Conservation (phyloP, 2,329 filamentous ascomycete genomes). For the Penicillium sclerotiorum region DNA sequence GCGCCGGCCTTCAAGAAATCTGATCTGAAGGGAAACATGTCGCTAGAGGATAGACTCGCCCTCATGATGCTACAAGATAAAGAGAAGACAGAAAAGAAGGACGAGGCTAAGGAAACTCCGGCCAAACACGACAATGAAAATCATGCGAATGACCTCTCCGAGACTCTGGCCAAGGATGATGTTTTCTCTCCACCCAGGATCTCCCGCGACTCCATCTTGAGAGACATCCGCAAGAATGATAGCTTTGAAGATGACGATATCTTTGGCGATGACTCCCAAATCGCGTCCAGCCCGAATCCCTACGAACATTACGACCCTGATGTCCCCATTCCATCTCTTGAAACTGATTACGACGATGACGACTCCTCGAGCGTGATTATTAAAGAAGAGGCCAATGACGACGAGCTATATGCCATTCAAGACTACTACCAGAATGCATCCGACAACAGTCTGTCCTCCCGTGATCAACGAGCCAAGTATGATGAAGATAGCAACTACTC, state of each 20-base stretch:
- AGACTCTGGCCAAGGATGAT: constrained; percentile 66
- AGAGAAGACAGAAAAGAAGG: constrained; percentile 12
- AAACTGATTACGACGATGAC: constrained; percentile 61
- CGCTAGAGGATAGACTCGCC: constrained; percentile 80
- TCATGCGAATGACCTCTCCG: constrained; percentile 42
- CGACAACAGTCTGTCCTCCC: constrained; percentile 37
- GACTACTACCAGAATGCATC: constrained; percentile 62
- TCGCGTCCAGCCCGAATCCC: constrained; percentile 61
- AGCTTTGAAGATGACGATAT: constrained; percentile 57
- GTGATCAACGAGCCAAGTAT: constrained; percentile 39
- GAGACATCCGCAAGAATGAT: constrained; percentile 75
- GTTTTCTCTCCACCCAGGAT: constrained; percentile 70
- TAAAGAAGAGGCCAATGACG: constrained; percentile 64
- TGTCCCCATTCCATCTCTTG: constrained; percentile 83
- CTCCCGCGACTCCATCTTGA: constrained; percentile 89
- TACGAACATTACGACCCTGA: constrained; percentile 76
- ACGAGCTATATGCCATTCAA: constrained; percentile 66
- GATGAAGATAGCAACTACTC: constrained; percentile 64
- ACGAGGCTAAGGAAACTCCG: background rate
- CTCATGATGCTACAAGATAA: constrained; percentile 81
- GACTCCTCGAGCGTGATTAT: constrained; percentile 65
- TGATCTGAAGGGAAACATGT: constrained; percentile 79
- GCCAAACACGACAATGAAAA: constrained; percentile 12
- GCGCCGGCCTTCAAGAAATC: constrained; percentile 70
- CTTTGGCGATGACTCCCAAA: constrained; percentile 64